Evolutionary conservation across 1,139 yeast genomes (phyloP).

Genomic region (Diutina neorugosa): DNA sequence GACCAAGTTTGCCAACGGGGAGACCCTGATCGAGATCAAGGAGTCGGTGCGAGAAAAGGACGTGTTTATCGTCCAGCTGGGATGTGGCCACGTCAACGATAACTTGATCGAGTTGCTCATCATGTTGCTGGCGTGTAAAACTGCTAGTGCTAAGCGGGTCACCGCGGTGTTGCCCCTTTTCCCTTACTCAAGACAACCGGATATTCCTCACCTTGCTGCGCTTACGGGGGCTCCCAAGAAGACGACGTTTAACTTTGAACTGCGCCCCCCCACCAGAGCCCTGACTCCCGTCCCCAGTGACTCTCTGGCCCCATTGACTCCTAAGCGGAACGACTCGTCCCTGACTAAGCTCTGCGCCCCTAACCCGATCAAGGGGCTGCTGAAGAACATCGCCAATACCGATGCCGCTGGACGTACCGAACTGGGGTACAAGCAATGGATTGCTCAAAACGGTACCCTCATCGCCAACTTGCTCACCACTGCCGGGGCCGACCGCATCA

Average conservation of each 20-base stretch:
- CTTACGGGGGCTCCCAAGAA: conserved; percentile 20
- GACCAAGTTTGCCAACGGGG: conserved; percentile 72
- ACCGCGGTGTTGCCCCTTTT: conserved; percentile 4
- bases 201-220: conserved; percentile 16
- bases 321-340: background rate
- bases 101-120: conserved; percentile 6
- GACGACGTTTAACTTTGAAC: background rate
- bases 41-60: conserved; percentile 5
- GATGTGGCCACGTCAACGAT: conserved; percentile 7
- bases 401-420: conserved; percentile 30
- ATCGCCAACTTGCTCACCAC: conserved; percentile 4
- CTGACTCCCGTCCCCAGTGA: background rate
- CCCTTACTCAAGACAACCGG: conserved; percentile 5
- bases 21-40: conserved; percentile 8
- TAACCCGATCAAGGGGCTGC: background rate
- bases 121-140: conserved; percentile 31
- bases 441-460: conserved; percentile 89
- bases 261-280: background rate
- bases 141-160: conserved; percentile 3
- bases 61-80: conserved; percentile 5
- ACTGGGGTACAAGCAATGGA: conserved; percentile 85
- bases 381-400: conserved; percentile 9
- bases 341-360: background rate
- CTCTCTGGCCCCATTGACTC: background rate
- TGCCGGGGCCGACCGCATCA: conserved; percentile 5